These are phyloP conservation scores for Fraxinus floribunda DNA, from an alignment of 305 asterid genomes.

Conservation along the genomic window DNA sequence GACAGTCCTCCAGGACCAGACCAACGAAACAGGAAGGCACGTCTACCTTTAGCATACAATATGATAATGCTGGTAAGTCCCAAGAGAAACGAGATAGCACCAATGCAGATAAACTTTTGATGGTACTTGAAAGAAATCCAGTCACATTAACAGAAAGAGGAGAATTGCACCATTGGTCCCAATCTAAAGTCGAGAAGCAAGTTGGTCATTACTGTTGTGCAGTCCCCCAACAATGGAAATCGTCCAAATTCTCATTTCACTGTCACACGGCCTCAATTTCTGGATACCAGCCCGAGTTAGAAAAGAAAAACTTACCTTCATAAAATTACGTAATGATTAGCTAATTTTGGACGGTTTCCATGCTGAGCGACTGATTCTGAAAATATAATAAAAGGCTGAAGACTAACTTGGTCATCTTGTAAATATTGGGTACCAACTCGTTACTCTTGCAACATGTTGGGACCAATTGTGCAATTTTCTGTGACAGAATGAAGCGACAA, in stretches of 20 bases:
- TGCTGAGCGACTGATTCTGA: neutral
- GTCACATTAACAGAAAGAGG: neutral
- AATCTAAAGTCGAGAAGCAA: neutral
- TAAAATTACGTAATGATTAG: neutral
- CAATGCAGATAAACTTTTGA: neutral
- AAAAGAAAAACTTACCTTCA: neutral
- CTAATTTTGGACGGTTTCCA: neutral
- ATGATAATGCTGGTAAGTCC: neutral
- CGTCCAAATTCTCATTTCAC: neutral
- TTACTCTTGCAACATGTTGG: neutral
- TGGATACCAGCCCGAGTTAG: neutral
- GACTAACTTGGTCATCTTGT: neutral
- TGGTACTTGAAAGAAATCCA: neutral
- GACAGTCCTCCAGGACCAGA: conserved; percentile 36
- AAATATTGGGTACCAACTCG: neutral
- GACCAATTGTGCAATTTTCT: neutral
- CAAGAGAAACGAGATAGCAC: neutral
- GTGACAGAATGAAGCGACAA: neutral
- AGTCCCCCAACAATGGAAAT: neutral
- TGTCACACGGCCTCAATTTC: neutral
- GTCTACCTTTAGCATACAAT: conserved; percentile 29
- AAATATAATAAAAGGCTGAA: neutral
- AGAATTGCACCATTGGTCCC: neutral
- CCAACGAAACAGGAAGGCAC: conserved; percentile 41
- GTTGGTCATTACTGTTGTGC: neutral